Evolutionary conservation across 2,329 filamentous ascomycete species (phyloP).

Genomic region (Blastomyces gilchristii): DNA sequence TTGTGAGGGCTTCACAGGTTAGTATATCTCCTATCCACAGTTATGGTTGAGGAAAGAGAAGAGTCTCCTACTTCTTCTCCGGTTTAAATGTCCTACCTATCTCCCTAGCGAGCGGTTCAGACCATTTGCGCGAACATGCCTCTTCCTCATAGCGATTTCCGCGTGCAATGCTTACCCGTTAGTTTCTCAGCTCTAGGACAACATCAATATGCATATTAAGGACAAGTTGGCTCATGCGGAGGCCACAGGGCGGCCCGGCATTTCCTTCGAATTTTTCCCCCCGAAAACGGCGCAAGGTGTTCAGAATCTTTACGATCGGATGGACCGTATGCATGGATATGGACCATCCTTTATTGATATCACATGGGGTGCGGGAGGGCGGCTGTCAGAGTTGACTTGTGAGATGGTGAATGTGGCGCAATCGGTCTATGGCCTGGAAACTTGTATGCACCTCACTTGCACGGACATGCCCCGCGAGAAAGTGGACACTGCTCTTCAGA

Average conservation of each 20-base stretch:
- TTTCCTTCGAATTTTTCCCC: slow-evolving; percentile 99
- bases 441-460: slow-evolving; percentile 97
- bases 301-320: slow-evolving; percentile 97
- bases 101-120: background rate
- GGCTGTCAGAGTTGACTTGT: slow-evolving; percentile 80
- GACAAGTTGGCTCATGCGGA: slow-evolving; percentile 79
- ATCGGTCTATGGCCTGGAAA: slow-evolving; percentile 89
- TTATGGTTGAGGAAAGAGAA: background rate
- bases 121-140: background rate
- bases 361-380: slow-evolving; percentile 93
- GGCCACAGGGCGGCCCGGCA: slow-evolving; percentile 68
- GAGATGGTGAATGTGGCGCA: slow-evolving; percentile 97
- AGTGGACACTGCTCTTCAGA: slow-evolving; percentile 76
- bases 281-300: slow-evolving; percentile 85
- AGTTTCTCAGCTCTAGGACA: background rate
- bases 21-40: background rate
- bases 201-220: slow-evolving; percentile 76
- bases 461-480: slow-evolving; percentile 94
- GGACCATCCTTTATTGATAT: slow-evolving; percentile 96
- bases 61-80: background rate
- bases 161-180: slow-evolving; percentile 5
- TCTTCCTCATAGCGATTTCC: background rate
- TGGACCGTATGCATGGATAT: slow-evolving; percentile 96
- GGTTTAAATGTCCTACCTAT: background rate
- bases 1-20: background rate